Evolutionary conservation across 2,329 filamentous ascomycete genomes (phyloP).

Genomic region (Aspergillus ustus): DNA sequence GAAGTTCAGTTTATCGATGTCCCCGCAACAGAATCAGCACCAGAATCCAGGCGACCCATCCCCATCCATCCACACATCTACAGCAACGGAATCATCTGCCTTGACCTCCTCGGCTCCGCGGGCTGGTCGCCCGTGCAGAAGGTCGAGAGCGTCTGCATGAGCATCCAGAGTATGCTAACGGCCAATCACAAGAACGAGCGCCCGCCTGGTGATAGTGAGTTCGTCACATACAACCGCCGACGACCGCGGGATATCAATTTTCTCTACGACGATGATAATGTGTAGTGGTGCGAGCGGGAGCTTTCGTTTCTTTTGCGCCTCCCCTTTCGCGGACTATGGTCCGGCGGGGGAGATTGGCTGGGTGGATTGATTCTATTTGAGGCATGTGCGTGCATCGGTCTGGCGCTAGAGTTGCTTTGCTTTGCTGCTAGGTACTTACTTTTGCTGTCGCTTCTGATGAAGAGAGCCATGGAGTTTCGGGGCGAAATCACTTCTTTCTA

Average conservation of each 20-base stretch:
- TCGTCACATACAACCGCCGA: constrained; percentile 78
- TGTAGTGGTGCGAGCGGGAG: constrained; percentile 47
- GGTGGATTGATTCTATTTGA: background rate
- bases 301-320: background rate
- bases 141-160: constrained; percentile 96
- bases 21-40: constrained; percentile 39
- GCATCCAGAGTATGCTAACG: constrained; percentile 96
- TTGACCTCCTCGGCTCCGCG: constrained; percentile 83
- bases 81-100: constrained; percentile 97
- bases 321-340: no score
- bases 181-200: constrained; percentile 91
- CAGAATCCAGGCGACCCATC: constrained; percentile 59
- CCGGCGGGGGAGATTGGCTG: background rate
- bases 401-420: background rate
- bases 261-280: constrained; percentile 87
- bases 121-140: constrained; percentile 98
- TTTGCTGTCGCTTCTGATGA: constrained; percentile 5
- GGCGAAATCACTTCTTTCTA: background rate
- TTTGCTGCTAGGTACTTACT: background rate
- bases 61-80: constrained; percentile 98
- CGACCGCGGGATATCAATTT: constrained; percentile 90
- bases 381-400: background rate
- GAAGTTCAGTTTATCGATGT: constrained; percentile 84
- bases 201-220: constrained; percentile 86
- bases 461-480: background rate